Evolutionary conservation across 371 early-diverging fungal species (phyloP).

Genomic region (Saksenaea oblongispora): DNA sequence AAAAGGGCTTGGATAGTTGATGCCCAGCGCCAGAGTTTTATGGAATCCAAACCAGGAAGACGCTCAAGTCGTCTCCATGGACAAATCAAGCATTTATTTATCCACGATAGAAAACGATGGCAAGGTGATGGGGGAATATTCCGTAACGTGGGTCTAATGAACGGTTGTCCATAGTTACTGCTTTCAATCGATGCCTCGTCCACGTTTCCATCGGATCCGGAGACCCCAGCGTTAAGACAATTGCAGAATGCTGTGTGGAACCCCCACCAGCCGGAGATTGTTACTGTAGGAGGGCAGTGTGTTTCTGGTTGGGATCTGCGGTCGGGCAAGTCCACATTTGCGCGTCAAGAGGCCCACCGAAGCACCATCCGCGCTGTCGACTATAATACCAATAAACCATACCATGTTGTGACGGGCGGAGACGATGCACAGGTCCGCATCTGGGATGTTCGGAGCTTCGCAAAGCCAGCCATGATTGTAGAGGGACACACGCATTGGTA

Average conservation of each 20-base stretch:
- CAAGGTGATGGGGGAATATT: slow-evolving; percentile 6
- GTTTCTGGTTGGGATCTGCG: slow-evolving; percentile 78
- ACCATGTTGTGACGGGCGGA: slow-evolving; percentile 80
- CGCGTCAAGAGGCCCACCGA: slow-evolving; percentile 61
- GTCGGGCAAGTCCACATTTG: slow-evolving; percentile 43
- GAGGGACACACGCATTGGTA: slow-evolving; percentile 88
- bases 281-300: slow-evolving; percentile 56
- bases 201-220: slow-evolving; percentile 7
- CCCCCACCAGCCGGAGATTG: slow-evolving; percentile 64
- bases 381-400: slow-evolving; percentile 83
- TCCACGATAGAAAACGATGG: slow-evolving; percentile 12
- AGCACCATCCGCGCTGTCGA: slow-evolving; percentile 74
- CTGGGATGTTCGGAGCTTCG: slow-evolving; percentile 78
- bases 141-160: too few species aligned
- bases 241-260: slow-evolving; percentile 71
- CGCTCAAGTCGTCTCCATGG: slow-evolving; percentile 27
- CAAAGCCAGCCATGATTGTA: slow-evolving; percentile 58
- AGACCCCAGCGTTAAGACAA: slow-evolving; percentile 9
- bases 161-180: slow-evolving; percentile 6
- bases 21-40: slow-evolving; percentile 26
- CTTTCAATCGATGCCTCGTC: slow-evolving; percentile 19
- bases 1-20: background rate
- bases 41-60: slow-evolving; percentile 36
- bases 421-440: slow-evolving; percentile 82
- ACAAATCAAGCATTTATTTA: slow-evolving; percentile 17